Conservation (phyloP, 1,284 basidiomycete genomes). For the Pseudozyma thailandica region DNA sequence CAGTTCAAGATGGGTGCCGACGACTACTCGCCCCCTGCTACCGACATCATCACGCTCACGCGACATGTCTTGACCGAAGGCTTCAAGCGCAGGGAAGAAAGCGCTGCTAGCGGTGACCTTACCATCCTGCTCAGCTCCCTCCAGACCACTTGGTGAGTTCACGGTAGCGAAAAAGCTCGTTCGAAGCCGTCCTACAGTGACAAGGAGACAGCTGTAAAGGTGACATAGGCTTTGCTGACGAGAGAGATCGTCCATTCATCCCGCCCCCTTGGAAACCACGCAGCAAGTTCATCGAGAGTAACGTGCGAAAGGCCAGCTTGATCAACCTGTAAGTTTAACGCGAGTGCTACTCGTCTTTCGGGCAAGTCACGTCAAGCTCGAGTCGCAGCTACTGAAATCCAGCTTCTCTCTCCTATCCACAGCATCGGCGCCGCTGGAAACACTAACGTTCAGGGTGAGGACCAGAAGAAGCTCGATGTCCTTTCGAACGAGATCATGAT, state of each 20-base stretch:
- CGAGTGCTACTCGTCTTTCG: neutral
- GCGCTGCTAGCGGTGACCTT: constrained; percentile 77
- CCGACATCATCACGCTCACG: constrained; percentile 66
- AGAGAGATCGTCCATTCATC: neutral
- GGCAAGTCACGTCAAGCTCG: neutral
- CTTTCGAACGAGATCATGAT: constrained; percentile 99
- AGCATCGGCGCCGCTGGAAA: constrained; percentile 95
- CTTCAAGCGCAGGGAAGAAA: constrained; percentile 40
- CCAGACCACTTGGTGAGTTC: constrained; percentile 75
- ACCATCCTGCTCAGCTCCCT: constrained; percentile 94
- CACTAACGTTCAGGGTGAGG: constrained; percentile 96
- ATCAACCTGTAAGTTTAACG: constrained; percentile 85
- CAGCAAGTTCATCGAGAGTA: constrained; percentile 90
- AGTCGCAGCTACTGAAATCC: neutral
- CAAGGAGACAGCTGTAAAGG: neutral
- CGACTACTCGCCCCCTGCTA: constrained; percentile 57
- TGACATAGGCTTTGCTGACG: neutral
- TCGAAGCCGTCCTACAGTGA: neutral
- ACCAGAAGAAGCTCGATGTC: constrained; percentile 99
- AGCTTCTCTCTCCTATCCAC: constrained; percentile 10
- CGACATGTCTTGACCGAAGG: constrained; percentile 66
- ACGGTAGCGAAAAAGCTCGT: too few species aligned
- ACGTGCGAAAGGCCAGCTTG: constrained; percentile 93
- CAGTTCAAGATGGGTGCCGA: constrained; percentile 44
- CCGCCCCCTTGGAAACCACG: neutral